A percentile compares a stretch with the other conserved stretches of the same genome.
These are phyloP conservation scores for Artemisia tridentata DNA, from an alignment of 129 eudicot species.

Conservation along the genomic window DNA sequence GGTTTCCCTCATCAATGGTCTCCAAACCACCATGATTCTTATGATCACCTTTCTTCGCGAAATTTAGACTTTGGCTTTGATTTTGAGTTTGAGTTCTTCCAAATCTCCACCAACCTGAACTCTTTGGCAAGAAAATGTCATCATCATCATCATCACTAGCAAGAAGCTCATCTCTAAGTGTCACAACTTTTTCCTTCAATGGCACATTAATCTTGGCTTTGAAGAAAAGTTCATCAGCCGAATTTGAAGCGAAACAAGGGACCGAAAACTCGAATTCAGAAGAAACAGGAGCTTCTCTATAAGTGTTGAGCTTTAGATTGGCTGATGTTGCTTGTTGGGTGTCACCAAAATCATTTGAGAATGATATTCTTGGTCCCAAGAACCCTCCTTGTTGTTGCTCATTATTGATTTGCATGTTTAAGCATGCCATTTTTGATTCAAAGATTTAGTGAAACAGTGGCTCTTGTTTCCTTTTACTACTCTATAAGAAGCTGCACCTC, in stretches of 20 bases:
- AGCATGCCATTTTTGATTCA: conserved; percentile 62
- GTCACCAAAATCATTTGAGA: conserved; percentile 89
- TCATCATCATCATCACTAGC: conserved; percentile 42
- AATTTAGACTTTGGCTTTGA: conserved; percentile 36
- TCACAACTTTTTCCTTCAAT: conserved; percentile 45
- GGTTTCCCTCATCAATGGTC: conserved; percentile 62
- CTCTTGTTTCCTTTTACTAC: conserved; percentile 22
- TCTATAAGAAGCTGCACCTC: conserved; percentile 33
- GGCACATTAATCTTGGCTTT: conserved; percentile 60
- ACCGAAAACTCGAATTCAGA: conserved; percentile 84
- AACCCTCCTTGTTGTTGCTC: conserved; percentile 48
- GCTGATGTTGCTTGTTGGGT: conserved; percentile 38
- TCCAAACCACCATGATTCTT: conserved; percentile 49
- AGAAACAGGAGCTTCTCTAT: conserved; percentile 78
- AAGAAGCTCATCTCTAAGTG: conserved; percentile 87
- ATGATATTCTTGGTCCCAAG: conserved; percentile 90
- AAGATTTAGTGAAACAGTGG: conserved; percentile 13
- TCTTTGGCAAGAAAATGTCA: conserved; percentile 42
- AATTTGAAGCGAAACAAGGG: conserved; percentile 46
- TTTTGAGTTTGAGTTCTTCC: conserved; percentile 52
- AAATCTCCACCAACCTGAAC: conserved; percentile 66
- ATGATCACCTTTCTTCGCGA: conserved; percentile 42
- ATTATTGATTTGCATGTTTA: conserved; percentile 67
- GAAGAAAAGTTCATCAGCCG: conserved; percentile 73
- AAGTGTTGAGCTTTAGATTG: conserved; percentile 37